phyloP scores from a whole-genome alignment of 2,329 filamentous ascomycete species.

The Fusarium haematococcum region DNA sequence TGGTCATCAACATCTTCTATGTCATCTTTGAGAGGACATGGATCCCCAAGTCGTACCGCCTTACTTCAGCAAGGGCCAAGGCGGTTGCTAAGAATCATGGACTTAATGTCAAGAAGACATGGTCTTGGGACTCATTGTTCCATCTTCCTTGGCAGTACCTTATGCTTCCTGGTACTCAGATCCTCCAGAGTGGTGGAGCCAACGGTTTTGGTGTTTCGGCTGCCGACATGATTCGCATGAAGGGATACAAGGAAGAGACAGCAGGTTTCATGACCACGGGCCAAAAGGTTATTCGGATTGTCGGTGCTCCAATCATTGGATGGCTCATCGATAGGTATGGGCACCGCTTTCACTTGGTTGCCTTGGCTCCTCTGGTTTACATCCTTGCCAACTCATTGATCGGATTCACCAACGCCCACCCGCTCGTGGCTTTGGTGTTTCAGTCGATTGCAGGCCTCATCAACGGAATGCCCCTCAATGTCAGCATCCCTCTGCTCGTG shows the following conservation, averaged over 20 bases:
- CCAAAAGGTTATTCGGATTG: slow-evolving; percentile 34
- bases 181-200: slow-evolving; percentile 38
- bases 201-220: slow-evolving; percentile 33
- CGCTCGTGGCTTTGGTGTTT: slow-evolving; percentile 35
- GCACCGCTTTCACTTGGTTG: slow-evolving; percentile 40
- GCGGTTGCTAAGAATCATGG: not conserved
- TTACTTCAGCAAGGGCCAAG: not conserved
- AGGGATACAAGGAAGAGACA: slow-evolving; percentile 37
- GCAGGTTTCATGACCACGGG: slow-evolving; percentile 39
- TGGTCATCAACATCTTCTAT: slow-evolving; percentile 37
- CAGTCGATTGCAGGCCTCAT: slow-evolving; percentile 30
- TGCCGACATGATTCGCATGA: slow-evolving; percentile 42
- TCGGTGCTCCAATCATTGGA: slow-evolving; percentile 33
- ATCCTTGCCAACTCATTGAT: slow-evolving; percentile 36
- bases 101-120: slow-evolving; percentile 14
- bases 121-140: slow-evolving; percentile 33
- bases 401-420: slow-evolving; percentile 38
- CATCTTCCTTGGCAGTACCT: slow-evolving; percentile 37
- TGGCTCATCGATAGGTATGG: slow-evolving; percentile 39
- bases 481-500: slow-evolving; percentile 40
- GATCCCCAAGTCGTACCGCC: not conserved
- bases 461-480: slow-evolving; percentile 39
- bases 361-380: slow-evolving; percentile 33
- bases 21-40: slow-evolving; percentile 33
- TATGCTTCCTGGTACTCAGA: slow-evolving; percentile 39